Base-by-base conservation (phyloP, 164 flowering plant species). In the Tinospora cordifolia region DNA sequence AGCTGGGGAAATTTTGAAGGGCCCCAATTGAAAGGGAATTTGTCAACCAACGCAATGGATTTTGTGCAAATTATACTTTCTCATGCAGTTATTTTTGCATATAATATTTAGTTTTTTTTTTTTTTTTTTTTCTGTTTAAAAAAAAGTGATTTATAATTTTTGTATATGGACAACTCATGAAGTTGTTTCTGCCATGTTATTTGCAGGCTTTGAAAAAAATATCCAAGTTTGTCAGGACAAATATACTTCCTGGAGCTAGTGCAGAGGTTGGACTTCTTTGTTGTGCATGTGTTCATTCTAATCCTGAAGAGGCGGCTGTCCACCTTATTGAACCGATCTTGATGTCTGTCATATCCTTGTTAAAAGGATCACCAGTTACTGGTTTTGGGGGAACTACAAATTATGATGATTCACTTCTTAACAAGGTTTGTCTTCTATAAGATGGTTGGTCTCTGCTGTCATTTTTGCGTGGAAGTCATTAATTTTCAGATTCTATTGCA, bases 211-310 rank as follows among this genome's bases (percentile, higher is more conserved):
- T 95, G 81, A 92, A 84, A 74, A 95, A 89, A 77, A 86, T 92
- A 44, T 87, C 97, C 63, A 95, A 89, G 83, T 95, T 92, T 87
- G 91, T 95, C 30, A 84, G 70, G 70, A 82, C 90, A 71, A 95
- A 88, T 80, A 90, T 92, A 82, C 99, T 95, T 79, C 97, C 99
- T 76, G 99, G 99, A 68, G 99, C 96, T 76, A 80, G 90, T 75
- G 93, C 91, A 24, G 99, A 95, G 82, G 87, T 95, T 78, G 99
- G 99, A 71, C 86, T 90, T 79, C 98, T 95, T 75, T 92, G 98
- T 75, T 88, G 97, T 87, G 98, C 99, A 63, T 92, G 97, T 74
- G 86, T 95, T 76, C 92, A 90, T 75, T 81, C 97, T 66, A 87
- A 88, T 71, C 96, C 96, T 57, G 90, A 88, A 69, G 96, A 89